Conservation (phyloP, 2,329 filamentous ascomycete genomes). For the Dactylonectria estremocensis region DNA sequence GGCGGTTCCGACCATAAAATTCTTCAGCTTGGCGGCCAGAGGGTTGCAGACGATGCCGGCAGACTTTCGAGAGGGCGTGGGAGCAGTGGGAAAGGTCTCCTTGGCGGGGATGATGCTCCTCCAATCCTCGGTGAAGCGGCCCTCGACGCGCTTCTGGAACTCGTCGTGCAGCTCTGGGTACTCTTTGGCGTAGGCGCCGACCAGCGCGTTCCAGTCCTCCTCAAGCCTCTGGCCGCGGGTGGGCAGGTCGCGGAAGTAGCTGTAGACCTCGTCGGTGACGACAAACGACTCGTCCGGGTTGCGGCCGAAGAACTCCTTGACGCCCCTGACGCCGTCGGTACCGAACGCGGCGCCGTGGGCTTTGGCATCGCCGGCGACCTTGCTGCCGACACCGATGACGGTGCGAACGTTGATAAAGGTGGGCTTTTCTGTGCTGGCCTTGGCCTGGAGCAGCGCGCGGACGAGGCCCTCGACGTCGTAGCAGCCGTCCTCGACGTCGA, state of each 20-base stretch:
- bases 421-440: slow-evolving; percentile 62
- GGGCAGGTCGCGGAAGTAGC: slow-evolving; percentile 65
- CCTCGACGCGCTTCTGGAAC: slow-evolving; percentile 63
- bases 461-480: slow-evolving; percentile 63
- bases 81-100: slow-evolving; percentile 60
- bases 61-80: slow-evolving; percentile 66
- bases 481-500: slow-evolving; percentile 68
- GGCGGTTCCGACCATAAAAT: slow-evolving; percentile 69
- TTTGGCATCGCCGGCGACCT: slow-evolving; percentile 64
- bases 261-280: slow-evolving; percentile 61
- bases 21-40: slow-evolving; percentile 61
- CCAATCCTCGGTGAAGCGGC: slow-evolving; percentile 65
- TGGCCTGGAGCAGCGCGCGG: slow-evolving; percentile 61
- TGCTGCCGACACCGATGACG: slow-evolving; percentile 68
- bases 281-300: slow-evolving; percentile 55
- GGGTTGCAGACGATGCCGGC: slow-evolving; percentile 66
- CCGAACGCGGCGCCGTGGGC: slow-evolving; percentile 73
- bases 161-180: slow-evolving; percentile 66
- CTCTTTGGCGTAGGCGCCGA: slow-evolving; percentile 59
- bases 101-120: slow-evolving; percentile 62
- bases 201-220: slow-evolving; percentile 61
- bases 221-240: slow-evolving; percentile 61
- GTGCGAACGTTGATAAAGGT: slow-evolving; percentile 72
- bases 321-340: slow-evolving; percentile 63
- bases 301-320: slow-evolving; percentile 54